Percentiles rank a stretch among this genome's conserved stretches.
Conservation (phyloP, 176 grass and related monocot genomes). For the Bolboschoenus planiculmis region DNA sequence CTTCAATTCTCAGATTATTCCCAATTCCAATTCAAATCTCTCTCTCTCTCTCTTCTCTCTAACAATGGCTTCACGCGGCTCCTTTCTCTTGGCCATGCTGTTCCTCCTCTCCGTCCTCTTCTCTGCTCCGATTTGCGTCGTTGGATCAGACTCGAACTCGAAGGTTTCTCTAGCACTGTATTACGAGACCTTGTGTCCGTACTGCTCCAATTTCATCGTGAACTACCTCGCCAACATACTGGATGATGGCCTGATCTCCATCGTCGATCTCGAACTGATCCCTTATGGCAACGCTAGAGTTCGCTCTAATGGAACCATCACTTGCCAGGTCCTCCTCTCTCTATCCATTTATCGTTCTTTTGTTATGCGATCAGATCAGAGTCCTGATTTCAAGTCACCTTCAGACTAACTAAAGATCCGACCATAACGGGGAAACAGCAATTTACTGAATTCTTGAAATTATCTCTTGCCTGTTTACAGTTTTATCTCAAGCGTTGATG, state of each 20-base stretch:
- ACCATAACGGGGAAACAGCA: neutral
- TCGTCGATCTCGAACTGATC: conserved; percentile 56
- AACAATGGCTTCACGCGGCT: conserved; percentile 3
- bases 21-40: neutral
- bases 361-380: neutral
- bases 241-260: conserved; percentile 46
- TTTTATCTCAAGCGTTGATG: neutral
- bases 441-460: neutral
- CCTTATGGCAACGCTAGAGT: conserved; percentile 73
- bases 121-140: neutral
- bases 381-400: neutral
- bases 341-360: neutral
- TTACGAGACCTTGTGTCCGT: conserved; percentile 80
- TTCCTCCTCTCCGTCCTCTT: neutral
- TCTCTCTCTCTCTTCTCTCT: too few relatives aligned
- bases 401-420: neutral
- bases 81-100: conserved; percentile 3
- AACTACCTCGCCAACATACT: conserved; percentile 60
- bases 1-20: neutral
- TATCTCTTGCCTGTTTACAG: neutral
- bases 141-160: neutral
- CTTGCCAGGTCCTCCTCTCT: conserved; percentile 47
- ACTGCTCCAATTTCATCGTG: conserved; percentile 69
- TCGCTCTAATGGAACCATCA: conserved; percentile 46
- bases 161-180: conserved; percentile 72